Evolutionary conservation across 179 eudicot genomes (phyloP).

Genomic region (Kewa caespitosa): DNA sequence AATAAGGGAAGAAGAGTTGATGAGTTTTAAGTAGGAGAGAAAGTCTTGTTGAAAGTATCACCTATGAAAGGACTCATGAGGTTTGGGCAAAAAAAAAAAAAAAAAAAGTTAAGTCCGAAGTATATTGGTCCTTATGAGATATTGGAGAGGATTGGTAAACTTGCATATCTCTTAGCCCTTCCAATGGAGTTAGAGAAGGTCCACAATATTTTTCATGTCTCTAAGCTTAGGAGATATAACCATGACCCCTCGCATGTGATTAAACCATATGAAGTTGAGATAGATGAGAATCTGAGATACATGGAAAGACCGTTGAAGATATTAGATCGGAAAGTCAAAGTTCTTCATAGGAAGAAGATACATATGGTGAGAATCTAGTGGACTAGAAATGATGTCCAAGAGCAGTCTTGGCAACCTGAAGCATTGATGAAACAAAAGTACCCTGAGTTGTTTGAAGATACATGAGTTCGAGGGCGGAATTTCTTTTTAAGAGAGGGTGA

Average conservation of each 20-base stretch:
- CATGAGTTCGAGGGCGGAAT: too few species aligned
- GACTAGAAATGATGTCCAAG: background rate
- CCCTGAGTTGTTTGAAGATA: background rate
- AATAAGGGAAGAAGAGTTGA: background rate
- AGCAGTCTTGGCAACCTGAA: background rate
- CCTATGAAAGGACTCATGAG: background rate
- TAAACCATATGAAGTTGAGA: background rate
- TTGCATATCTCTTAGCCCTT: background rate
- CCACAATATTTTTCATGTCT: background rate
- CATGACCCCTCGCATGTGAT: background rate
- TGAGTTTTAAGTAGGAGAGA: background rate
- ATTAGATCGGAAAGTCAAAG: background rate
- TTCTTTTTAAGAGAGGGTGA: too few species aligned
- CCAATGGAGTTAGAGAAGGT: background rate
- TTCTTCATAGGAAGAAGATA: too few species aligned
- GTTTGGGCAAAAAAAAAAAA: background rate
- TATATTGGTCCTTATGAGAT: background rate
- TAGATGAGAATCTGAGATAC: too few species aligned
- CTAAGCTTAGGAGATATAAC: background rate
- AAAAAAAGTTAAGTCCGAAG: background rate
- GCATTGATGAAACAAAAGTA: background rate
- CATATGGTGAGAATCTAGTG: background rate
- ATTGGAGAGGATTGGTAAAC: background rate
- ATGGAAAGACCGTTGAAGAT: background rate
- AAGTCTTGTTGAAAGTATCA: background rate